Evolutionary conservation across 1,284 basidiomycete genomes (phyloP).

Genomic region (Fomitopsis palustris): DNA sequence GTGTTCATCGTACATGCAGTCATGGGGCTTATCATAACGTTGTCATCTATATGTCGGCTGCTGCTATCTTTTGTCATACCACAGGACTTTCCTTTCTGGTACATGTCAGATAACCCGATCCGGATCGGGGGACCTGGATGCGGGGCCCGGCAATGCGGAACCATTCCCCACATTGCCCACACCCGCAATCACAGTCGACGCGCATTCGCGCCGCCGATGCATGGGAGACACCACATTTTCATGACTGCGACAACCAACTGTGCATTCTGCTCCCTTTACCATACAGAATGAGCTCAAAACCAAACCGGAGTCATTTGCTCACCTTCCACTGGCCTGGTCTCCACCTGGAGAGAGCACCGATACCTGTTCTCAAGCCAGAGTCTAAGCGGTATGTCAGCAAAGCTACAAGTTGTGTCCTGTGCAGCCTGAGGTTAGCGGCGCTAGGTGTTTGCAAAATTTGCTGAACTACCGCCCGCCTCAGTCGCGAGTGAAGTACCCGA

Average conservation of each 20-base stretch:
- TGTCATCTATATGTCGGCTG: background rate
- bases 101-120: background rate
- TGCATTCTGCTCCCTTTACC: background rate
- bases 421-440: background rate
- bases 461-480: conserved; percentile 49
- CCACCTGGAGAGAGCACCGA: conserved; percentile 34
- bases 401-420: background rate
- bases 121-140: background rate
- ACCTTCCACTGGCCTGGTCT: conserved; percentile 41
- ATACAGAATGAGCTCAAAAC: background rate
- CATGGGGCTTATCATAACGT: background rate
- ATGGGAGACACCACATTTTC: background rate
- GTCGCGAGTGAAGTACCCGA: conserved; percentile 43
- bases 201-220: background rate
- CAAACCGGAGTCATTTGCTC: conserved; percentile 24
- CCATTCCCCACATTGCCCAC: background rate
- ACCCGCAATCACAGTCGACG: background rate
- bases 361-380: conserved; percentile 43
- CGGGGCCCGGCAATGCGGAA: background rate
- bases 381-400: conserved; percentile 39
- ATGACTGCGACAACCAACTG: background rate
- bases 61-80: background rate
- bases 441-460: conserved; percentile 60
- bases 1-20: background rate
- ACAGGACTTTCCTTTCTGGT: background rate